These are phyloP conservation scores for Sporisorium exsertum DNA, from an alignment of 1,284 basidiomycete genomes.

Conservation along the genomic window DNA sequence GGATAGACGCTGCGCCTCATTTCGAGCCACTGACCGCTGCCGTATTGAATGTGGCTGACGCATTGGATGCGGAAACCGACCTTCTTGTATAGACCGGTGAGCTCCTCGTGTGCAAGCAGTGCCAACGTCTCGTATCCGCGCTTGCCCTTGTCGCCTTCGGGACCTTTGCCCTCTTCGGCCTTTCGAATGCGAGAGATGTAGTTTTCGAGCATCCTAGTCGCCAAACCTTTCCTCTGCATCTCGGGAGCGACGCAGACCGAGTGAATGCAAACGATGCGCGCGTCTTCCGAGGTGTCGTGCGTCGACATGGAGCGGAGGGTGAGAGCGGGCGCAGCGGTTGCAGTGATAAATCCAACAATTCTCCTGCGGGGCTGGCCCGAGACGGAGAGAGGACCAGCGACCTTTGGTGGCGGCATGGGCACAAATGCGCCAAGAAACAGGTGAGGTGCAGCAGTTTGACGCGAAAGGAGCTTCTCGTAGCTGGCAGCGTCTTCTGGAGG, in stretches of 20 bases:
- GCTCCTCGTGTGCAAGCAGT: slow-evolving; percentile 58
- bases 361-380: slow-evolving; percentile 42
- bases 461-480: slow-evolving; percentile 53
- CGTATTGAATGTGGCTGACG: slow-evolving; percentile 60
- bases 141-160: slow-evolving; percentile 44
- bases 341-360: slow-evolving; percentile 59
- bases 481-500: slow-evolving; percentile 60
- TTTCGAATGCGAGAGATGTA: slow-evolving; percentile 52
- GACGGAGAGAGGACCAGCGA: slow-evolving; percentile 61
- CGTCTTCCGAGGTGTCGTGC: slow-evolving; percentile 55
- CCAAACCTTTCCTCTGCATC: slow-evolving; percentile 56
- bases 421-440: slow-evolving; percentile 65
- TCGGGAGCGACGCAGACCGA: slow-evolving; percentile 59
- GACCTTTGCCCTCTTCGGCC: slow-evolving; percentile 50
- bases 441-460: slow-evolving; percentile 62
- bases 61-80: slow-evolving; percentile 60
- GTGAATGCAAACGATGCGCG: slow-evolving; percentile 66
- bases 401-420: slow-evolving; percentile 56
- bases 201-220: slow-evolving; percentile 53
- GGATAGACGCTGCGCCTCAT: slow-evolving; percentile 60
- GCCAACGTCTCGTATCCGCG: slow-evolving; percentile 64
- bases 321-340: slow-evolving; percentile 62
- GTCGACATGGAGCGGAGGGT: slow-evolving; percentile 59
- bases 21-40: slow-evolving; percentile 64
- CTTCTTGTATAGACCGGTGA: slow-evolving; percentile 58